Conservation (phyloP, 805 yeast species). For the Dipodascopsis uninucleata region DNA sequence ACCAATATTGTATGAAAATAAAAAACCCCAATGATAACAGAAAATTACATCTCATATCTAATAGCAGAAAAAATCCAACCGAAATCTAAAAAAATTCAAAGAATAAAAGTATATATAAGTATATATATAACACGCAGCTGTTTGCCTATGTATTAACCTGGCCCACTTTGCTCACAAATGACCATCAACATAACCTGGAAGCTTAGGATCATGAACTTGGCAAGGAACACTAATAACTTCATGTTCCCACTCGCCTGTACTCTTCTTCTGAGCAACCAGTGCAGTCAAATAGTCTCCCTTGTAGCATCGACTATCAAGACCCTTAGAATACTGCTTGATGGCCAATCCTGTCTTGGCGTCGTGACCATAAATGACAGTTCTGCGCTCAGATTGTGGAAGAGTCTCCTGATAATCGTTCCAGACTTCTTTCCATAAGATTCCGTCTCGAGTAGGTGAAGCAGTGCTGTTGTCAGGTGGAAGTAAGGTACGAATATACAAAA, state of each 20-base stretch:
- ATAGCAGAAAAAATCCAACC: no score
- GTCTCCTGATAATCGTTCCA: constrained; percentile 32
- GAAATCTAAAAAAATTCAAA: no score
- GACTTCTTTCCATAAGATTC: constrained; percentile 31
- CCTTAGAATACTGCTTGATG: constrained; percentile 62
- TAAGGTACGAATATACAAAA: constrained; percentile 65
- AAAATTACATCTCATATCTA: no score
- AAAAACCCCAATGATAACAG: no score
- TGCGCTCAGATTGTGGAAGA: constrained; percentile 33
- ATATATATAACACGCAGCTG: no score
- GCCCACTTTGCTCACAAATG: background rate
- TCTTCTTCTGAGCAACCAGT: constrained; percentile 39
- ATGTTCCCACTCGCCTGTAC: constrained; percentile 28
- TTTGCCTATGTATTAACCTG: no score
- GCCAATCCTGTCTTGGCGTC: constrained; percentile 77
- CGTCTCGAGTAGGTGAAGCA: constrained; percentile 46
- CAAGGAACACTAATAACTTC: constrained; percentile 26
- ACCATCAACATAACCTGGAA: constrained; percentile 28
- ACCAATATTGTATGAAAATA: no score
- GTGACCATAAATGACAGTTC: constrained; percentile 75
- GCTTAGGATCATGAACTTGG: constrained; percentile 26
- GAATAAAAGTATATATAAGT: no score
- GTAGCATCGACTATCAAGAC: constrained; percentile 80
- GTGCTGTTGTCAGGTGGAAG: constrained; percentile 59
- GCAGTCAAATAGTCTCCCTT: constrained; percentile 70